phyloP scores from a whole-genome alignment of 352 stramenopile species.

The Pythium scleroteichum region DNA sequence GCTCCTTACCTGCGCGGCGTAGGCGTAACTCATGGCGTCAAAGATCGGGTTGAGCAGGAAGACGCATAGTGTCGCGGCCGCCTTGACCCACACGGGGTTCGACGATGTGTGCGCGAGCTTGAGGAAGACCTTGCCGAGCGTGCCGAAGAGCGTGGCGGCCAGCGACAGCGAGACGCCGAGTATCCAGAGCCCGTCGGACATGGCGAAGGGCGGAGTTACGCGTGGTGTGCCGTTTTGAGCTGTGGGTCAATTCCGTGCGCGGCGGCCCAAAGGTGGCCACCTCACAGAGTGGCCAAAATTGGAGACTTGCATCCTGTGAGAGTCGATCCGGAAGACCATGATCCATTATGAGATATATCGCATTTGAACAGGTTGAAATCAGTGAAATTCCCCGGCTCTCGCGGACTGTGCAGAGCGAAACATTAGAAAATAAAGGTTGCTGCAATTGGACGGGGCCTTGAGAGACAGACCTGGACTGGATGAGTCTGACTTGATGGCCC shows the following conservation, averaged over 20 bases:
- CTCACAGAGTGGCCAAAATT: conserved; percentile 1
- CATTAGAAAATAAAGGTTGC: conserved; percentile 22
- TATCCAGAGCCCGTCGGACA: conserved; percentile 58
- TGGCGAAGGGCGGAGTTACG: conserved; percentile 16
- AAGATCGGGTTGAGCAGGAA: conserved; percentile 86
- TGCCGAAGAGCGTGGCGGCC: conserved; percentile 81
- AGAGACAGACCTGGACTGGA: conserved; percentile 9
- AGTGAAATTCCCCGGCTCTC: neutral
- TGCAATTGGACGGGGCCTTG: neutral
- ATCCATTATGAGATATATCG: conserved; percentile 17
- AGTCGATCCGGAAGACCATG: neutral
- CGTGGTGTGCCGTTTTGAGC: neutral
- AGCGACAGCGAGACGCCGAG: conserved; percentile 80
- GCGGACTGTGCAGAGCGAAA: neutral
- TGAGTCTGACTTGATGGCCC: neutral
- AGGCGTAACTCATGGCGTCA: conserved; percentile 85
- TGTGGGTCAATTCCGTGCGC: neutral
- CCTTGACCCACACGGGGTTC: conserved; percentile 54
- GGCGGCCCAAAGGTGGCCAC: neutral
- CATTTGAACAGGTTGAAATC: conserved; percentile 7
- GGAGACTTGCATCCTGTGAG: neutral
- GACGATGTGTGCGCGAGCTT: conserved; percentile 78
- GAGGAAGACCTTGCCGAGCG: conserved; percentile 85
- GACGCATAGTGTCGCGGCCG: conserved; percentile 75
- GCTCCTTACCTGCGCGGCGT: conserved; percentile 81